Base-by-base conservation (phyloP, 352 stramenopile genomes). In the Pythium volutum region DNA sequence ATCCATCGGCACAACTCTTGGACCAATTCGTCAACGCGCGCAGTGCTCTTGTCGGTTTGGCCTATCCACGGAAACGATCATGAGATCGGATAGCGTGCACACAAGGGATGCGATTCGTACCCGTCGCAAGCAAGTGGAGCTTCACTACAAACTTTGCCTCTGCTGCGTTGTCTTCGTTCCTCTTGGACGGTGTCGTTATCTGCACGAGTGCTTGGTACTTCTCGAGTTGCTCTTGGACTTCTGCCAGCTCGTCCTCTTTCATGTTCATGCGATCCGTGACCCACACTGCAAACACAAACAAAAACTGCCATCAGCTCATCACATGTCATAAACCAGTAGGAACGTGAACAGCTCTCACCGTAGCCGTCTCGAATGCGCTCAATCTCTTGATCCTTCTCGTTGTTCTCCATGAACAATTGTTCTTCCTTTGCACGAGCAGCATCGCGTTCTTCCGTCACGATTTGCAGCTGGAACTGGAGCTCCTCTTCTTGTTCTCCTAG, bases 191-290 rank as follows among this genome's bases (percentile, higher is more conserved):
- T 11, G 64, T 47, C 10, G 79, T 89, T 49, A 91, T 87, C 59
- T 89, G 69, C 4, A 95, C 45, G 2, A 95, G 67, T 10, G 78
- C 81, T 51, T 95, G 83, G 50, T 91, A 95, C 36, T 87, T 84
- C 49, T 95, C 85, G 23, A 95, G 68, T 48, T 95, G 85, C 38
- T 95, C 85, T 49, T 95, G 85, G 10, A 95, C 57, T 57, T 95
- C 85, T 38, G 78, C 87, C 7, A 95, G 51, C 59, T 95, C 85
- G 54, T 95, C 85, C 61, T 95, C 85, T 52, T 95, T 95, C 12
- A 81, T 89, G 50, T 95, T 95, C 85, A 95, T 95, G 1, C 85
- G 81, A 55, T 93, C 83, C 23, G 85, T 95, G 6, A 95, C 83
- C 83, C 85, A 95, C 20, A 95, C 85, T 94, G 59, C 3, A 20